Base-by-base conservation (phyloP, 73 alveolate species). In the Urostyla sp. region DNA sequence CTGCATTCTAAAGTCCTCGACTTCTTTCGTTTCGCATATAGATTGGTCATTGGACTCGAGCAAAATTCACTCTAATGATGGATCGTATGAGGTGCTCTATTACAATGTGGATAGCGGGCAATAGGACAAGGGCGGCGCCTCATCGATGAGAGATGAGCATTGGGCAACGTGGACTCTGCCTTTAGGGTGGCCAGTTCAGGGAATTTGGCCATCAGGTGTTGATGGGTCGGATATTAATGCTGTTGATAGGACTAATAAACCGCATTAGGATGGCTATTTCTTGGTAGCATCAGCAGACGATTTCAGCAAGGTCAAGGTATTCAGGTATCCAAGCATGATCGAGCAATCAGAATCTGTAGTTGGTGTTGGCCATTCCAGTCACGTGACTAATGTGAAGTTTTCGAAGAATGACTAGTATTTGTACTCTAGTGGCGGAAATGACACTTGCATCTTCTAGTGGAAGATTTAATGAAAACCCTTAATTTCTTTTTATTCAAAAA, bases 401-500 rank as follows among this genome's bases (percentile, higher is more conserved):
- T 53, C 93, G 30, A 57, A 88, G 35, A 93, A 94, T 87, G 99
- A 94, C 72, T 61, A 84, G 55, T 67, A 74, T 54, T 74, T 96
- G 37, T 80, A 88, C 60, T 88, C 99, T 30, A 87, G 97, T 44
- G 99, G 99, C 27, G 99, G 99, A 21, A 98, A 95, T 81, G 99
- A 97, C 82, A 85, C 94, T 60, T 90, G 98, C 85, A 93, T 95
- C 5, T 90, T 97, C 80, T 83, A 91, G 49, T 94, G 99, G 99
- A 97, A 95, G 63, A 20, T 80, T 31, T n/a, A n/a, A n/a, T n/a
- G n/a, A n/a, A n/a, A n/a, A n/a, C n/a, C n/a, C n/a, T 40, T 40
- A 40, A 10, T 40, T 40, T 11, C 52, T 16, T 40, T 40, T 40
- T 10, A 40, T 40, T 40, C 16, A 40, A 40, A n/a, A n/a, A n/a